Evolutionary conservation across 768 basidiomycete species (phyloP), one percentile per base, ranked within the genome.

Genomic region (Kwoniella sp.): DNA sequence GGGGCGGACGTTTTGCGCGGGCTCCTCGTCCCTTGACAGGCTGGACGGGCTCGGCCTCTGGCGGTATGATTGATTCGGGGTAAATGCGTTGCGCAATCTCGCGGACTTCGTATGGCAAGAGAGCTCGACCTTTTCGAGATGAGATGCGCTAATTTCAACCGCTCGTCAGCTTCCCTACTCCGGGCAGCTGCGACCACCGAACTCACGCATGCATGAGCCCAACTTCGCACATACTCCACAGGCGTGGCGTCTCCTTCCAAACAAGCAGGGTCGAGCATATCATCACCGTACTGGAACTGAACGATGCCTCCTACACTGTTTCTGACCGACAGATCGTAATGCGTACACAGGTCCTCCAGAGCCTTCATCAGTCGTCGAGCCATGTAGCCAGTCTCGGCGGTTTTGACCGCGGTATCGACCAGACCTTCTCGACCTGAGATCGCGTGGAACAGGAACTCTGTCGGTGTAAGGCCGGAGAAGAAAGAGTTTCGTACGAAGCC

Each of bases 301-400:
- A 99, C 92, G 14, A 99, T 83, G 39, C 90, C 92, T 3, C 95
- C 95, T 0, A 82, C 82, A 2, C 91, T 92, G 74, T 92, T 98
- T 26, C 95, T 82, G 20, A 99, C 93, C 8, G 90, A 90, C 20
- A 90, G 76, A 74, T 99, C 95, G 71, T 99, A 99, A 51, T 93
- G 89, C 0, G 88, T 89, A 2, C 89, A 90, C 31, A 99, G 78
- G 77, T 99, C 95, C 70, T 99, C 95, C 60, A 99, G 76, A 2
- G 93, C 93, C 73, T 99, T 99, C 95, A 99, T 98, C 56, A 99
- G 75, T 50, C 95, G 88, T 43, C 95, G 84, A 69, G 93, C 90
- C 93, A 99, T 99, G 77, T 99, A 99, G 34, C 95, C 95, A 1
- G 95, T 99, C 75, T 99, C 95, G 12, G 95, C 95, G 0, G 95